These are phyloP conservation scores for Dryas drummondii DNA, from an alignment of 306 rosid genomes.

Conservation along the genomic window DNA sequence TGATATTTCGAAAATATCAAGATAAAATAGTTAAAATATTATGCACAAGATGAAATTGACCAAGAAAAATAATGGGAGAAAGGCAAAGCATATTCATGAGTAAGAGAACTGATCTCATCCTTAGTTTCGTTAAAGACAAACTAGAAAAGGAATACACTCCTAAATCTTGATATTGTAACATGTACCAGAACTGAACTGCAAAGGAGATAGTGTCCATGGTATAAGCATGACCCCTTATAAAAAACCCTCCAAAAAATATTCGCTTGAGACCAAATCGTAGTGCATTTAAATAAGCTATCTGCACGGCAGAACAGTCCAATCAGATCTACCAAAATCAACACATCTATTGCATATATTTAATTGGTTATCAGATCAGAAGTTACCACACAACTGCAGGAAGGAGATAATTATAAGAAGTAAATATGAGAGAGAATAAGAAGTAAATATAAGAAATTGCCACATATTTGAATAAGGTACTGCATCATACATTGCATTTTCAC, in stretches of 20 bases:
- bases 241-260: conserved; percentile 97
- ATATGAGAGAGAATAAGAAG: not conserved
- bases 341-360: conserved; percentile 1
- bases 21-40: not conserved
- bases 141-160: not conserved
- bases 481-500: not conserved
- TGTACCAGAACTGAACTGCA: conserved; percentile 89
- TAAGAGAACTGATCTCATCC: not conserved
- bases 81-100: not conserved
- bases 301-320: conserved; percentile 24
- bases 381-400: not conserved
- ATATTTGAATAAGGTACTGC: not conserved
- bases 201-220: conserved; percentile 99
- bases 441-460: not conserved
- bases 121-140: not conserved
- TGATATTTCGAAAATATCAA: conserved; percentile 17
- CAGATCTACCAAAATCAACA: conserved; percentile 19
- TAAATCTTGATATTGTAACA: conserved; percentile 14
- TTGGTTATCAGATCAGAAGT: conserved; percentile 1
- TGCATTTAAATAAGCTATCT: conserved; percentile 93
- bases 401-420: not conserved
- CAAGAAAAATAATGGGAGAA: conserved; percentile 8
- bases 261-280: conserved; percentile 82
- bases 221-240: conserved; percentile 97
- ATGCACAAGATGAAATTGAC: not conserved